Base-by-base conservation (phyloP, 192 early-diverging fungal genomes). In the Podila epicladia region DNA sequence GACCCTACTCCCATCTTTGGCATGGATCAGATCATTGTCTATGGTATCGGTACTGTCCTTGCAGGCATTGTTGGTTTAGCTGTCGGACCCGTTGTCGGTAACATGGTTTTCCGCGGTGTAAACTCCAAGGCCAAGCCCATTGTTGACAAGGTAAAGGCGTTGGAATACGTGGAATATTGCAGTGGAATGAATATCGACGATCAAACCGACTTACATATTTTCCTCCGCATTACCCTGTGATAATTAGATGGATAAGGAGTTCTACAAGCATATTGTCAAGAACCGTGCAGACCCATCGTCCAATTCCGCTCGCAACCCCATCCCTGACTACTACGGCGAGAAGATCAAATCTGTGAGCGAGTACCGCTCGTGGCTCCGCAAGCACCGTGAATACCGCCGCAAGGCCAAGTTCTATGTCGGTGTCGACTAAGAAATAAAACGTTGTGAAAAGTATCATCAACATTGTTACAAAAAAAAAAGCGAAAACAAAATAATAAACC, bases 241-340 rank as follows among this genome's bases (percentile, higher is more conserved):
- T 8, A 9, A 5, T 60, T 41, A 65, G 82, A 85, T 87, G 76
- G 75, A 75, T 41, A 73, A 89, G 79, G 87, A 85, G 69, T 92
- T 93, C 67, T 92, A 88, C 73, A 82, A 87, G 32, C 92, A 90
- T 38, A 82, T 94, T 41, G 83, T 78, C 64, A 83, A 74, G 31
- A 92, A 94, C 79, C 79, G 93, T 24, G 91, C 93, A 9, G 91
- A 93, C 51, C 88, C 93, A 28, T 71, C 83, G 48, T 82, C 90
- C 41, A 88, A 92, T 64, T 93, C 92, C 31, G 83, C 90, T 29
- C 87, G 90, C 64, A 93, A 95, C 82, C 93, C 92, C 63, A 86
- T 95, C 68, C 95, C 95, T 20, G 95, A 97, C 85, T 97, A 92
- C 78, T 97, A 97, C 71, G 95, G 94, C 50, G 95, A 98, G 72